Conservation (phyloP, 306 rosid species). For the Vigna unguiculata region DNA sequence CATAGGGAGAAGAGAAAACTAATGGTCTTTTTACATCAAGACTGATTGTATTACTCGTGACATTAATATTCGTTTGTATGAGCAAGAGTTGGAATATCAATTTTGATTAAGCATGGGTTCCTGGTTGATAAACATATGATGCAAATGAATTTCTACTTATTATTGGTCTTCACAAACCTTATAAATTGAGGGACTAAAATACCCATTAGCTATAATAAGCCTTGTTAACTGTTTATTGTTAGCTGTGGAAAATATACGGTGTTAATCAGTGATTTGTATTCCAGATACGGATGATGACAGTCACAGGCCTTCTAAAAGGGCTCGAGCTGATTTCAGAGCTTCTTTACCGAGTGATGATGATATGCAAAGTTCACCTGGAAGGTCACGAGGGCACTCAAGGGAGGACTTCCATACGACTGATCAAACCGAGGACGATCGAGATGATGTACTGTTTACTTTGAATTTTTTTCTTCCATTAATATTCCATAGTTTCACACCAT, state of each 20-base stretch:
- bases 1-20: not conserved
- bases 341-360: constrained; percentile 68
- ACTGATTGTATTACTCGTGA: constrained; percentile 6
- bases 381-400: constrained; percentile 74
- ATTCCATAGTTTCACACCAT: not conserved
- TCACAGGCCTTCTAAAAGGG: constrained; percentile 84
- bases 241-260: not conserved
- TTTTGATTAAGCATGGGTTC: not conserved
- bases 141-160: not conserved
- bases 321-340: constrained; percentile 81
- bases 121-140: not conserved
- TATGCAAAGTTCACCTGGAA: constrained; percentile 83
- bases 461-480: not conserved
- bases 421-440: constrained; percentile 83
- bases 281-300: constrained; percentile 93
- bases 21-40: not conserved
- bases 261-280: constrained; percentile 39
- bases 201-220: not conserved
- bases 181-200: not conserved
- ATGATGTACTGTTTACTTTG: constrained; percentile 58
- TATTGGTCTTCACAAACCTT: not conserved
- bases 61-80: not conserved
- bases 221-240: not conserved
- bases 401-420: constrained; percentile 90
- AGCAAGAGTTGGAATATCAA: not conserved